These are phyloP conservation scores for Zalaria obscura DNA, from an alignment of 2,329 filamentous ascomycete genomes.

Conservation along the genomic window DNA sequence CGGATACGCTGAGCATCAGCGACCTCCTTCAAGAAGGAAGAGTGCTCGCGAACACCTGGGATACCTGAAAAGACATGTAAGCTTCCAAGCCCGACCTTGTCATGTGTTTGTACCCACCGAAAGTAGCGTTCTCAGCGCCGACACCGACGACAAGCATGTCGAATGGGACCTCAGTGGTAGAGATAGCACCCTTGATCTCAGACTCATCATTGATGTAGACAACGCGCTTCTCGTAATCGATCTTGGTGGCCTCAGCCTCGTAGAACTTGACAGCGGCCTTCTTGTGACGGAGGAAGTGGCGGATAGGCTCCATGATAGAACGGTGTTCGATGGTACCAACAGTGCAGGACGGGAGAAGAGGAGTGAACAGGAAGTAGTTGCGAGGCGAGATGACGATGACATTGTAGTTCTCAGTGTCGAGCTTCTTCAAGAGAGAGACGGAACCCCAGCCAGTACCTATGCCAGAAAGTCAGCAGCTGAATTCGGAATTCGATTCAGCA, in stretches of 20 bases:
- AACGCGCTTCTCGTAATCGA: constrained; percentile 82
- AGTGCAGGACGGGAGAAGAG: constrained; percentile 90
- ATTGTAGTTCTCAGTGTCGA: constrained; percentile 98
- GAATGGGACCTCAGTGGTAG: constrained; percentile 80
- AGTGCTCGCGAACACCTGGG: constrained; percentile 85
- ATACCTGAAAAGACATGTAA: constrained; percentile 40
- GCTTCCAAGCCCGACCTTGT: background rate
- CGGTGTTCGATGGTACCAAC: constrained; percentile 96
- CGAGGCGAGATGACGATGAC: constrained; percentile 93
- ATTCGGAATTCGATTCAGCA: background rate
- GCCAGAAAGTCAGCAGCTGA: constrained; percentile 10
- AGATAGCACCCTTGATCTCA: constrained; percentile 72
- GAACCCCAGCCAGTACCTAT: constrained; percentile 92
- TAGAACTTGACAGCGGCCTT: constrained; percentile 89
- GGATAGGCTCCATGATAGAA: constrained; percentile 98
- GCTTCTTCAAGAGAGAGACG: constrained; percentile 92
- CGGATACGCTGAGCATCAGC: constrained; percentile 89
- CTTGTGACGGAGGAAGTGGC: constrained; percentile 91
- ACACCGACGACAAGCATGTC: constrained; percentile 98
- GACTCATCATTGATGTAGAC: constrained; percentile 86
- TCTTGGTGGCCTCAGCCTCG: constrained; percentile 91
- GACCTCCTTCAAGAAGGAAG: constrained; percentile 98
- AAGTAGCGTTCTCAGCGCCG: constrained; percentile 95
- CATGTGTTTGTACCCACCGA: constrained; percentile 42
- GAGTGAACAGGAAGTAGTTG: constrained; percentile 99